These are phyloP conservation scores for Collybiopsis luxurians DNA, from an alignment of 768 basidiomycete species.

Conservation along the genomic window DNA sequence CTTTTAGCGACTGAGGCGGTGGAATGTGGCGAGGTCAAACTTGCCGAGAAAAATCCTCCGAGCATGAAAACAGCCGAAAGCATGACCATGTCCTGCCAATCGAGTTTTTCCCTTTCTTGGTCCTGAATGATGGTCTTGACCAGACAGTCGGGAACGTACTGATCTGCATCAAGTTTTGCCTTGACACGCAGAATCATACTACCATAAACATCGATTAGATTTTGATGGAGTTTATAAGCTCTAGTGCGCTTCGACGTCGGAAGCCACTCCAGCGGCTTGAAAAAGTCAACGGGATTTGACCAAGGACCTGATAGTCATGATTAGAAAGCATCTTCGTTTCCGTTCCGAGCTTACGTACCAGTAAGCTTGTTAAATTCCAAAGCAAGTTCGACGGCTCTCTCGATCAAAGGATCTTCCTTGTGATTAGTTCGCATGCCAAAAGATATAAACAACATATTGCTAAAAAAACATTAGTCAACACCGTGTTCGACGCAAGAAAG, in stretches of 20 bases:
- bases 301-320: constrained; percentile 12
- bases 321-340: not conserved
- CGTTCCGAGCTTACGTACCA: not conserved
- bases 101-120: constrained; percentile 24
- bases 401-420: constrained; percentile 11
- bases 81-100: constrained; percentile 28
- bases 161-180: constrained; percentile 23
- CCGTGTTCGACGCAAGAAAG: not conserved
- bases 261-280: constrained; percentile 14
- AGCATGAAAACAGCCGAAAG: constrained; percentile 25
- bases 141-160: constrained; percentile 29
- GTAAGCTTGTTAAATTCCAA: constrained; percentile 20
- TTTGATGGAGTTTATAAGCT: constrained; percentile 14
- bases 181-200: constrained; percentile 24
- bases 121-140: constrained; percentile 25
- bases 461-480: not conserved
- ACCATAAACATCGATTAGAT: constrained; percentile 26
- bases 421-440: constrained; percentile 17
- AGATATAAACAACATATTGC: constrained; percentile 18
- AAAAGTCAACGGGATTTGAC: constrained; percentile 21
- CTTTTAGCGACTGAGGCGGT: too few relatives aligned
- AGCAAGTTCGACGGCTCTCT: constrained; percentile 10
- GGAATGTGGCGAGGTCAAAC: too few relatives aligned
- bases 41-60: constrained; percentile 28
- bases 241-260: constrained; percentile 13